These are phyloP conservation scores for Ophiostoma quercus DNA, from an alignment of 2,329 filamentous ascomycete species.

Conservation along the genomic window DNA sequence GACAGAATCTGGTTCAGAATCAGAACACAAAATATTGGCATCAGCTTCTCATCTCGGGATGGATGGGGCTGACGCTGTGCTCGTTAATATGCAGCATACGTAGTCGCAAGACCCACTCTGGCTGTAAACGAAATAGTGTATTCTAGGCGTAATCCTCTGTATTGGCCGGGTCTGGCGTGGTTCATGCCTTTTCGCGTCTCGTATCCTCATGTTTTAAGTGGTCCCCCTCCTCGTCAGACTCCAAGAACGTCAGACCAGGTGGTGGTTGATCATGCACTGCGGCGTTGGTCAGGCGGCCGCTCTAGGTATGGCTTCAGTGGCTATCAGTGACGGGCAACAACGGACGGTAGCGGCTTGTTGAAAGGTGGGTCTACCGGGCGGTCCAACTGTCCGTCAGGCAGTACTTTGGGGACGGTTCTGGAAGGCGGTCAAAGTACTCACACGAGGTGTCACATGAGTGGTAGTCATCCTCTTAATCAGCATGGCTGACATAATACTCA, in stretches of 20 bases:
- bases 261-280: slow-evolving; percentile 4
- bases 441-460: neutral
- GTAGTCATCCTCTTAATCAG: neutral
- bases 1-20: no score
- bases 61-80: slow-evolving; percentile 13
- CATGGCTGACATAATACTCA: neutral
- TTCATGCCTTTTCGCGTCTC: slow-evolving; percentile 15
- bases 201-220: slow-evolving; percentile 12
- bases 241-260: neutral
- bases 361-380: neutral
- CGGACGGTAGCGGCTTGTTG: neutral
- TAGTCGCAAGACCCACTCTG: slow-evolving; percentile 15
- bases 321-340: neutral
- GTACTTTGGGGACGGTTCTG: neutral
- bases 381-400: neutral
- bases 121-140: slow-evolving; percentile 7
- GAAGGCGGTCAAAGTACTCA: neutral
- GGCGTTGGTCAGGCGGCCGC: neutral
- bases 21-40: neutral
- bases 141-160: neutral
- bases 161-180: slow-evolving; percentile 3
- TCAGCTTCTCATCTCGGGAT: neutral
- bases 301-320: slow-evolving; percentile 4
- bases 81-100: slow-evolving; percentile 9
- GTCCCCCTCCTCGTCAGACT: neutral